These are phyloP conservation scores for Xylaria longipes DNA, from an alignment of 495 filamentous ascomycete genomes.

Conservation along the genomic window DNA sequence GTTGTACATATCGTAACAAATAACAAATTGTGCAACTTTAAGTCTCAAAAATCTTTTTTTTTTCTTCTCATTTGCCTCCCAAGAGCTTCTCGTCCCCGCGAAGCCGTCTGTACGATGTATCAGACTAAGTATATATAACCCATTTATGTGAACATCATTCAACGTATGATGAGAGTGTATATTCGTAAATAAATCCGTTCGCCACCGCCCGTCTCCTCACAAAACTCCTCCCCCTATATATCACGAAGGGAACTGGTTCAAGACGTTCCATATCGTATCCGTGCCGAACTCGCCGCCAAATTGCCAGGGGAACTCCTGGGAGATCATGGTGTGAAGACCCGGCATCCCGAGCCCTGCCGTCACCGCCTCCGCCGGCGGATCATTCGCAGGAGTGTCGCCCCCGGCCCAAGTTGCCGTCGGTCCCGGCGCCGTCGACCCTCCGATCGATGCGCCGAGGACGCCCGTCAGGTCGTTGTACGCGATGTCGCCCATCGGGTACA, in stretches of 20 bases:
- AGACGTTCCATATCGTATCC: slow-evolving; percentile 59
- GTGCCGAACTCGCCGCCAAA: slow-evolving; percentile 57
- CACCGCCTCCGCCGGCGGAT: slow-evolving; percentile 6
- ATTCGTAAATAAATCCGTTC: not conserved
- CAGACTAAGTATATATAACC: not conserved
- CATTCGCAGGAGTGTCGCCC: not conserved
- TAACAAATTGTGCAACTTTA: not conserved
- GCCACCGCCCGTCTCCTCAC: not conserved
- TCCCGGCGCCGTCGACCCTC: slow-evolving; percentile 11
- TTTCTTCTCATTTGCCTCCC: not conserved
- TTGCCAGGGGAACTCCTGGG: slow-evolving; percentile 32
- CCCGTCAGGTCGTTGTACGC: slow-evolving; percentile 57
- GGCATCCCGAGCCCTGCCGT: not conserved
- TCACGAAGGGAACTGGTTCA: slow-evolving; percentile 52
- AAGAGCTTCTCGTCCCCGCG: not conserved
- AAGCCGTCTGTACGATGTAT: not conserved
- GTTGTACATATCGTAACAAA: not conserved
- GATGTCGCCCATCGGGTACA: slow-evolving; percentile 61
- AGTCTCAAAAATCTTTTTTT: not conserved
- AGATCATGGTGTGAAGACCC: slow-evolving; percentile 27
- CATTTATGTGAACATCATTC: not conserved
- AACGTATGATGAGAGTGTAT: not conserved
- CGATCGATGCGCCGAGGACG: slow-evolving; percentile 33
- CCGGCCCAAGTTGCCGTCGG: not conserved
- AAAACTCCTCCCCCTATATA: not conserved